Conservation (phyloP, 2,329 filamentous ascomycete genomes). For the Tricladium varicosporioides region DNA sequence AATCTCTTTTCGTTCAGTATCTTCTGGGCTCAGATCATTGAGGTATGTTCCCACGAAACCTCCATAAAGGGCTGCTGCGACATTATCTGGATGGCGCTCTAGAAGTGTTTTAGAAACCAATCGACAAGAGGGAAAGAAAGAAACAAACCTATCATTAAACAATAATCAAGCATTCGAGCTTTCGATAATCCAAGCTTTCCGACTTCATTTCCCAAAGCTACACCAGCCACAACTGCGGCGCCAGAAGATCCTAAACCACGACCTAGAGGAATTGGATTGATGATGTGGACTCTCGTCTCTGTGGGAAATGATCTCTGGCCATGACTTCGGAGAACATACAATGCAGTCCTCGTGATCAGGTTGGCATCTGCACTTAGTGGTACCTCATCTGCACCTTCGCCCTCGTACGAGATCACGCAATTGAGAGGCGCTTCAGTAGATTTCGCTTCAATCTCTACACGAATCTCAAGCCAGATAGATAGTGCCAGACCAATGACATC, state of each 20-base stretch:
- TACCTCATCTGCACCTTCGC: constrained; percentile 68
- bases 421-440: constrained; percentile 66
- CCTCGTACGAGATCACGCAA: constrained; percentile 88
- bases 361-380: constrained; percentile 82
- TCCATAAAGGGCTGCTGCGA: constrained; percentile 91
- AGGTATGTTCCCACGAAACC: constrained; percentile 97
- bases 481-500: constrained; percentile 96
- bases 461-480: constrained; percentile 88
- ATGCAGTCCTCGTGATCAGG: constrained; percentile 87
- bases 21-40: constrained; percentile 85
- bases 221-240: constrained; percentile 91
- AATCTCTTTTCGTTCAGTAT: constrained; percentile 88
- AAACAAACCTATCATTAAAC: constrained; percentile 82
- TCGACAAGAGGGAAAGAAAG: background rate
- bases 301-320: constrained; percentile 78
- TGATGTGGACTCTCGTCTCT: constrained; percentile 89
- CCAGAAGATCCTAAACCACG: constrained; percentile 93
- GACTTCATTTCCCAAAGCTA: constrained; percentile 88
- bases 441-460: constrained; percentile 67
- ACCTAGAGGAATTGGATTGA: constrained; percentile 91
- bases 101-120: background rate
- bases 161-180: constrained; percentile 89
- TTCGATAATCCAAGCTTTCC: constrained; percentile 75
- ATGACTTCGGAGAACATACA: constrained; percentile 94
- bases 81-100: constrained; percentile 90